Evolutionary conservation across 2,329 filamentous ascomycete species (phyloP), one percentile per base, ranked within the genome.

Genomic region (Colletotrichum falcatum): DNA sequence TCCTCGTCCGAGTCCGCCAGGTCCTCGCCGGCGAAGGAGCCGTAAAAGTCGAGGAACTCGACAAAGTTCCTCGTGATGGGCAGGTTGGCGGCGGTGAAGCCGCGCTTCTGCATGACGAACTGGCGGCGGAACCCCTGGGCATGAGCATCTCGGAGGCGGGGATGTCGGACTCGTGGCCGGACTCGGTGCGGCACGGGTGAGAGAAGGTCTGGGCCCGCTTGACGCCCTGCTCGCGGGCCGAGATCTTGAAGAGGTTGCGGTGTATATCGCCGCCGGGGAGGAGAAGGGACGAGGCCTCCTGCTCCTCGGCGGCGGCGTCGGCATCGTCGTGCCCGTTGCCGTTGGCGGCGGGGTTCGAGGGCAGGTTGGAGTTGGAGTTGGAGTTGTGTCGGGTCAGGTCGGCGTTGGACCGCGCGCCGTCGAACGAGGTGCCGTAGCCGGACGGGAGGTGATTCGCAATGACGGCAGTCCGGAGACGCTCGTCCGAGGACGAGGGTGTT

Each of bases 241-340:
- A 89, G 75, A 94, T 90, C 77, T 89, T 92, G 85, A 92, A 95
- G 42, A 95, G 87, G 75, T 93, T 91, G 42, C 92, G 90, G 77
- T 94, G 92, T 28, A 95, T 91, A 75, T 95, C 92, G 49, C 92
- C 92, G 61, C 92, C 92, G 76, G 92, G 92, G 3, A 94, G 84
- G 69, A 85, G 88, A 63, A 94, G 82, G 0, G 92, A 94, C 1
- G 91, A 94, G 70, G 91, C 88, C 54, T 80, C 79, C 30, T 74
- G 74, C 30, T 55, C 28, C 2, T 20, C 11, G 75, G 72, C 2
- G 28, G 49, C 30, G 28, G 74, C 74, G n/a, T 75, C 74, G 72
- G 72, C 71, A 44, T 73, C 64, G 61, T 63, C 26, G 23, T 53
- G 14, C 5, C 33, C 35, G 26, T 30, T 30, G 3, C 39, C 48